Evolutionary conservation across 345 rosid species (phyloP).

Genomic region (Ricinus communis): DNA sequence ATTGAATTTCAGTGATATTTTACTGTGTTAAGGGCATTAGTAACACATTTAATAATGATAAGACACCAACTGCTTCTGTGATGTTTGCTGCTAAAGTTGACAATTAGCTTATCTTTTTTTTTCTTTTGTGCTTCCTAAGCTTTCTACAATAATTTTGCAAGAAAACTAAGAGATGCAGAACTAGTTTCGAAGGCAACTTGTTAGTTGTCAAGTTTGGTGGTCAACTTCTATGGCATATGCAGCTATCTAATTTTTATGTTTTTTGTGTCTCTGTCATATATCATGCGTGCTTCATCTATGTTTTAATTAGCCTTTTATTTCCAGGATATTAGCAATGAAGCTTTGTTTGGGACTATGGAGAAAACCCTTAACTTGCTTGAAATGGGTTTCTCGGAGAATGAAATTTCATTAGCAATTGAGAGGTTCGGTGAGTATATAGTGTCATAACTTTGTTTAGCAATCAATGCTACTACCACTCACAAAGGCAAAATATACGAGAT

Average conservation of each 20-base stretch:
- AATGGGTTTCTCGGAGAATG: slow-evolving; percentile 89
- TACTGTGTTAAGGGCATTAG: neutral
- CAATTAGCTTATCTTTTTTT: neutral
- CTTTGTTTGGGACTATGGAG: slow-evolving; percentile 73
- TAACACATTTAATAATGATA: neutral
- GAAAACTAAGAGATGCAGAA: neutral
- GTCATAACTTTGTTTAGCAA: slow-evolving; percentile 1
- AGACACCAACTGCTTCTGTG: neutral
- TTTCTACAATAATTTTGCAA: neutral
- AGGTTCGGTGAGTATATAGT: slow-evolving; percentile 59
- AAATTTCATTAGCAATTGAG: slow-evolving; percentile 82
- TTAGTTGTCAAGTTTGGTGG: neutral
- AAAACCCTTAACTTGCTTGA: slow-evolving; percentile 79
- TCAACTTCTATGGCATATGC: neutral
- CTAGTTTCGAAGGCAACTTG: neutral
- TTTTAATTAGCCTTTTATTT: slow-evolving; percentile 20
- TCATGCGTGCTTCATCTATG: slow-evolving; percentile 11
- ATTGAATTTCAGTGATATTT: neutral
- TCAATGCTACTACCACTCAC: slow-evolving; percentile 9
- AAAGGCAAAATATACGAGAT: neutral
- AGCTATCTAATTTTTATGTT: neutral
- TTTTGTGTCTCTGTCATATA: neutral
- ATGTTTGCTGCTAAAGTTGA: neutral
- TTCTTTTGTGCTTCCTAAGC: neutral
- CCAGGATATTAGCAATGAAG: slow-evolving; percentile 60